Base-by-base conservation (phyloP, 306 rosid species). In the Gillenia trifoliata region DNA sequence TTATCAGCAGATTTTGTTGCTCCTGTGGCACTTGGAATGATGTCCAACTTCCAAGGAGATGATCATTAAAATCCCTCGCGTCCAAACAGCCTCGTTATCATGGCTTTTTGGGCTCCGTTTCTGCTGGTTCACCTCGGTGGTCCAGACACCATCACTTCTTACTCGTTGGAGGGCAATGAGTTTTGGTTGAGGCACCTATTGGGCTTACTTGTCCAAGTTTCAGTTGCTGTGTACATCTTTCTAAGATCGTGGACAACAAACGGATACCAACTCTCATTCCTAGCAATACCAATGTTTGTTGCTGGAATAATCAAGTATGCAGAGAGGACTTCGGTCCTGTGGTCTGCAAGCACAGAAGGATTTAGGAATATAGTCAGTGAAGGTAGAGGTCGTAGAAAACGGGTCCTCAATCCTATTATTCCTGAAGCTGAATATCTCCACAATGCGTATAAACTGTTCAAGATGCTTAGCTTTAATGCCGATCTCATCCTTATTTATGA, bases 281-380 rank as follows among this genome's bases (percentile, higher is more conserved):
- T 33, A 19, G 68, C 68, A 19, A 64, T 64, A 6, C 68, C 68
- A 4, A 33, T 64, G 12, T 64, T 64, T 26, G 9, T 84, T 11
- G 83, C 93, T 33, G 92, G 89, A 9, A 29, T 88, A 33, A 82
- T 86, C 57, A 89, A 89, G 78, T 83, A 88, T 70, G 96, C 88
- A n/a, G 93, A 86, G 82, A 68, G 83, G 34, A 85, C 81, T 11
- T 92, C 90, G 93, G 86, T 91, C 84, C 81, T 89, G 43, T 83
- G 80, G 43, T 83, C 91, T 31, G 82, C 93, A 23, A 78, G 86
- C 9, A 83, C 68, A 33, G 82, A 75, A 2, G 15, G 11, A 15
- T 66, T 75, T 40, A 17, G 78, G 66, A 77, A 69, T 63, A 19
- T 36, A 17, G 1, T 12, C 12, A 15, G 43, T 33, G 68, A 63